Base-by-base conservation (phyloP, 768 basidiomycete species). In the Filobasidium floriforme region DNA sequence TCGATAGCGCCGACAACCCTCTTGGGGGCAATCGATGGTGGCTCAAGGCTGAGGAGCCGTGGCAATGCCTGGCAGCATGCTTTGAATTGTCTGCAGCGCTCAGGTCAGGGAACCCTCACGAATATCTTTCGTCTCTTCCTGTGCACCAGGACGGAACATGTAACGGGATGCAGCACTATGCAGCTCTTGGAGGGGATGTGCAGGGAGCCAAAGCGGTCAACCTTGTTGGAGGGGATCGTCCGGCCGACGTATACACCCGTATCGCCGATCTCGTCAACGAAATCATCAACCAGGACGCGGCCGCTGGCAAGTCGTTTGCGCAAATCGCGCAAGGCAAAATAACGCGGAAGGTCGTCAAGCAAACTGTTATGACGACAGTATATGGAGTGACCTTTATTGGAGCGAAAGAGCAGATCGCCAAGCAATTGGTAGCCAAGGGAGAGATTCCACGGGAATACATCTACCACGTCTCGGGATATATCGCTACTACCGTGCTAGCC, bases 281-380 rank as follows among this genome's bases (percentile, higher is more conserved):
- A 71, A 77, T 82, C 57, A 82, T 96, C 41, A 70, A 72, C 43
- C 61, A 69, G 51, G 80, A 80, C 61, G 72, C 73, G 29, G 70
- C 63, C 52, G 67, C 66, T 3, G 77, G 79, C 11, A 65, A 80
- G 26, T 75, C 80, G 62, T 79, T 81, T 63, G 94, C 92, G 0
- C 68, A 79, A 59, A 70, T 89, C 69, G 82, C 94, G 29, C 62
- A 81, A 49, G 90, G 89, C 40, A 90, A 90, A 78, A 83, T 99
- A 37, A 83, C 90, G 22, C 81, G 96, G 26, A 98, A 99, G 79
- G 88, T 96, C 19, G 94, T 99, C 71, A 99, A 99, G 82, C 94
- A 98, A 81, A 97, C 96, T 26, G 90, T 97, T 70, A 99, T 99
- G 96, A 99, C 94, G 0, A 97, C 94, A 1, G 94, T 98, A 41